Evolutionary conservation across 2,329 filamentous ascomycete genomes (phyloP).

Genomic region (Scortechinia acanthostroma): DNA sequence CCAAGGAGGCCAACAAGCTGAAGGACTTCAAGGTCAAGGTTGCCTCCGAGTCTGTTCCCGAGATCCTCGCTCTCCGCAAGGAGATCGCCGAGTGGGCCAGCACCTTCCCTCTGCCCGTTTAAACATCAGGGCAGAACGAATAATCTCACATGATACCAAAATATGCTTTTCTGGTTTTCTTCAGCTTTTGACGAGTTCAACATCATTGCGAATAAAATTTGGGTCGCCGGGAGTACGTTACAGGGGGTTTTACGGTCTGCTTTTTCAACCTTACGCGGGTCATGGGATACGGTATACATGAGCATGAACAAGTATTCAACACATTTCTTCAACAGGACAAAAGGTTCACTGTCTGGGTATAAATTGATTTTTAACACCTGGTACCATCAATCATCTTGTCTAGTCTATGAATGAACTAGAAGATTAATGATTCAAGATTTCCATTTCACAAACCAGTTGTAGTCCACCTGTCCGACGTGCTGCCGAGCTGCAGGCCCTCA

Average conservation of each 20-base stretch:
- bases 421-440: no score
- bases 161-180: background rate
- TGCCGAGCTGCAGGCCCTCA: no score
- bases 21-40: conserved; percentile 39
- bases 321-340: background rate
- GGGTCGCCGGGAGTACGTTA: background rate
- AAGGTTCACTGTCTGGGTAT: no score
- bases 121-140: no score
- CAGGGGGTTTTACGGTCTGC: background rate
- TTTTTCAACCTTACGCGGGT: background rate
- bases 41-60: conserved; percentile 34
- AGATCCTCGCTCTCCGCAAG: conserved; percentile 35
- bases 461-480: no score
- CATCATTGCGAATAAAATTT: conserved; percentile 1
- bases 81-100: conserved; percentile 43
- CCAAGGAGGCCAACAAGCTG: conserved; percentile 37
- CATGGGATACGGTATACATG: background rate
- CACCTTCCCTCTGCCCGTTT: conserved; percentile 25
- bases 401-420: no score
- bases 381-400: no score
- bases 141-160: no score
- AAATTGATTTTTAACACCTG: no score
- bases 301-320: no score
- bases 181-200: background rate
- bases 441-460: no score